Base-by-base conservation (phyloP, 306 rosid genomes). In the Macrotyloma uniflorum region DNA sequence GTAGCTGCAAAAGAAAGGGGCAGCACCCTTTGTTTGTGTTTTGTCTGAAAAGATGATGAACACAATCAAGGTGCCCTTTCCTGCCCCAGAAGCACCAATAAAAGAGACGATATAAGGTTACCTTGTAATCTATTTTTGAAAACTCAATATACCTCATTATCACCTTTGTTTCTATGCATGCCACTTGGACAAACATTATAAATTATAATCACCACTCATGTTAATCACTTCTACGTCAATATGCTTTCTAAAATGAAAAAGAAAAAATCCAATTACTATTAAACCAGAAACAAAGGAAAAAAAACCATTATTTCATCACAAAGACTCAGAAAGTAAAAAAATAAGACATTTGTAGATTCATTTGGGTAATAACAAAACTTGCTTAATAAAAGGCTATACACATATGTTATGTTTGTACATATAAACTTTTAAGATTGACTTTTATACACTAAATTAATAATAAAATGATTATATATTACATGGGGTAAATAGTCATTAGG, bases 91-190 rank as follows among this genome's bases (percentile, higher is more conserved):
- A 67, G 8, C 72, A 30, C 40, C 16, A 50, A 76, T 13, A 55
- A 12, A 18, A 59, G 40, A 50, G 19, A 20, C 13, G 4, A 30
- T 30, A 6, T 7, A 45, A 19, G 36, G 8, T 14, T 2, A 32
- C 64, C 1, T 4, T 76, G 10, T 33, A 18, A 43, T 75, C 74
- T 66, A 51, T 67, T 77, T 20, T 75, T 75, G 50, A 14, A 59
- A 28, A 75, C 54, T 40, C 28, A 26, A 20, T 14, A 45, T 3
- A 40, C 16, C 40, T 14, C 36, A 11, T 20, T 16, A 11, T 51
- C 8, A 72, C 15, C 16, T 13, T 1, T 42, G n/a, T 38, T 23
- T 47, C 13, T 15, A 0, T 57, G 10, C 18, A 57, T 57, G 64
- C 18, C 64, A 57, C 35, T 12, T 57, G 64, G 36, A 7, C 15